phyloP scores from a whole-genome alignment of 2,329 filamentous ascomycete species.

The Sclerotinia borealis region DNA sequence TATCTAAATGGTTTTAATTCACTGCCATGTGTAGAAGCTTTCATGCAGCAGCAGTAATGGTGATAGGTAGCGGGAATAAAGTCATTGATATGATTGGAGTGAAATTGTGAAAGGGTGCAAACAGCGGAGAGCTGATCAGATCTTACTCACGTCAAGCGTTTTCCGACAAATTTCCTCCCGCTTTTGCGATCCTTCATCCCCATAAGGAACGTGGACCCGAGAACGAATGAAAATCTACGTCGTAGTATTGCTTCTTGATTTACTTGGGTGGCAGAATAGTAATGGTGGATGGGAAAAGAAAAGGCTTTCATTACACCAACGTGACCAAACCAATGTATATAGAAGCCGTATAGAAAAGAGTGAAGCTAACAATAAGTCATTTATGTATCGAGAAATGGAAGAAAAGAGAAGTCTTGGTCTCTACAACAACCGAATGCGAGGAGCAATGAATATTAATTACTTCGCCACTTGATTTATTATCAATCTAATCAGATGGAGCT shows the following conservation, averaged over 20 bases:
- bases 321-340: no score
- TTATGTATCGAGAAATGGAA: background rate
- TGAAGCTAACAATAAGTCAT: no score
- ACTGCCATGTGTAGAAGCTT: background rate
- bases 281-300: background rate
- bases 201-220: background rate
- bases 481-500: constrained; percentile 1
- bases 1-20: background rate
- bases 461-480: background rate
- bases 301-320: background rate
- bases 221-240: background rate
- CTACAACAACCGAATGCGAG: no score
- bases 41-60: no score
- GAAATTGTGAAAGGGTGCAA: background rate
- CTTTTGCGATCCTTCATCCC: background rate
- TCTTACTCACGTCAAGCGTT: background rate
- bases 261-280: background rate
- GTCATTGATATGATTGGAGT: background rate
- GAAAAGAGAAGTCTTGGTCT: background rate
- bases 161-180: background rate
- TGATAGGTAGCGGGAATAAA: background rate
- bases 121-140: background rate
- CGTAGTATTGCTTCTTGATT: background rate
- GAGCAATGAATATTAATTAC: no score
- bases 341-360: no score